Base-by-base conservation (phyloP, 2,329 filamentous ascomycete species). In the Penicillium sp. region DNA sequence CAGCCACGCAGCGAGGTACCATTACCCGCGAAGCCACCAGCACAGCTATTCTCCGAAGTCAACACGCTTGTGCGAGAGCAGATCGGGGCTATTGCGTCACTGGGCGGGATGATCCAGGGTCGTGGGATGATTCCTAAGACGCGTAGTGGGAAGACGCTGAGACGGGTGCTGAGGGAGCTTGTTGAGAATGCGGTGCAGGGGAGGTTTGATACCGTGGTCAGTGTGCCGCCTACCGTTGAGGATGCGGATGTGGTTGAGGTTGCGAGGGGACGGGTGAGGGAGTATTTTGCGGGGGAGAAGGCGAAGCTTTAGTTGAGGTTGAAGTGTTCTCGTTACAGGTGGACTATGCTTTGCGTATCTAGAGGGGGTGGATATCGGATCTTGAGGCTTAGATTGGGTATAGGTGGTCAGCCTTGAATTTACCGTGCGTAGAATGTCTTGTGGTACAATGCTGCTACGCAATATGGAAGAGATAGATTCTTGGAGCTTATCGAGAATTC, bases 71-170 rank as follows among this genome's bases (percentile, higher is more conserved):
- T 96, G 3, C 83, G 90, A 24, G 77, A 79, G 29, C 88, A 95
- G 62, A 93, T 97, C 47, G 91, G 91, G 6, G 83, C 88, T 20
- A 95, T 97, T 55, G 91, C 92, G 1, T 82, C 82, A 1, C 78
- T 97, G 0, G 89, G 89, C 7, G 91, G 91, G 2, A 86, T 95
- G 63, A 87, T 95, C 45, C 87, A 89, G 50, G 88, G 88, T 33
- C 83, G 83, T 57, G 85, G 85, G 13, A 91, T 95, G 79, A 95
- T 96, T 45, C 91, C 92, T 5, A 91, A 91, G 75, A 96, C 92
- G 13, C 75, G 91, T 25, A 89, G 86, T n/a, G 92, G 92, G 25
- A 97, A 96, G 79, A 95, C 89, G 4, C 70, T 96, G 51, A 78
- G 91, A 3, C 77, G 91, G 23, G 89, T 95, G 28, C 72, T 96